Evolutionary conservation across 768 basidiomycete species (phyloP).

Genomic region (Pulveroboletus frians): DNA sequence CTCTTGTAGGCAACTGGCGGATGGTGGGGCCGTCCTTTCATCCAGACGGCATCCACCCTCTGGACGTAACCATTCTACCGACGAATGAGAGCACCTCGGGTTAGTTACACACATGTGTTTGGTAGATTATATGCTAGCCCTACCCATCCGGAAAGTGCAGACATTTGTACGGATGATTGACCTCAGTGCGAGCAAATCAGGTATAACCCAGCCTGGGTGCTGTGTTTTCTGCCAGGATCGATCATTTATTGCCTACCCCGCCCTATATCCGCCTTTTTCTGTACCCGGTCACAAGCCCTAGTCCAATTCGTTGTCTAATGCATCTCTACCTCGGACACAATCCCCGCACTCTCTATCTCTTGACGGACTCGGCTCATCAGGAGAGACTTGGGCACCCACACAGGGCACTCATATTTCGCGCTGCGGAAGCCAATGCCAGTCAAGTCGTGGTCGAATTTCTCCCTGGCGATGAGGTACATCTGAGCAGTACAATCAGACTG

Average conservation of each 20-base stretch:
- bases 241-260: background rate
- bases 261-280: background rate
- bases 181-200: background rate
- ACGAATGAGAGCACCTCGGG: conserved; percentile 9
- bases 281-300: background rate
- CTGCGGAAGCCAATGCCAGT: conserved; percentile 42
- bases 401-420: conserved; percentile 68
- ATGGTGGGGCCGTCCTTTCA: conserved; percentile 20
- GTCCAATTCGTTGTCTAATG: conserved; percentile 39
- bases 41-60: conserved; percentile 15
- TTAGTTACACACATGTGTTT: background rate
- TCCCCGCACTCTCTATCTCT: conserved; percentile 68
- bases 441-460: conserved; percentile 88
- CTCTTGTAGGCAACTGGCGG: conserved; percentile 1
- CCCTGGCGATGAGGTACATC: conserved; percentile 64
- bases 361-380: conserved; percentile 58
- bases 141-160: background rate
- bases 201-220: too few species aligned
- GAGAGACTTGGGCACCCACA: conserved; percentile 56
- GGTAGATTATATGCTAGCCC: conserved; percentile 1
- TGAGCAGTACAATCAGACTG: conserved; percentile 55
- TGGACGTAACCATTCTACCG: conserved; percentile 2
- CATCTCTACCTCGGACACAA: conserved; percentile 65
- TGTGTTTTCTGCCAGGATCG: too few species aligned
- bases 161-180: background rate